Base-by-base conservation (phyloP, 108 stramenopile species). In the Poteriospumella lacustris region DNA sequence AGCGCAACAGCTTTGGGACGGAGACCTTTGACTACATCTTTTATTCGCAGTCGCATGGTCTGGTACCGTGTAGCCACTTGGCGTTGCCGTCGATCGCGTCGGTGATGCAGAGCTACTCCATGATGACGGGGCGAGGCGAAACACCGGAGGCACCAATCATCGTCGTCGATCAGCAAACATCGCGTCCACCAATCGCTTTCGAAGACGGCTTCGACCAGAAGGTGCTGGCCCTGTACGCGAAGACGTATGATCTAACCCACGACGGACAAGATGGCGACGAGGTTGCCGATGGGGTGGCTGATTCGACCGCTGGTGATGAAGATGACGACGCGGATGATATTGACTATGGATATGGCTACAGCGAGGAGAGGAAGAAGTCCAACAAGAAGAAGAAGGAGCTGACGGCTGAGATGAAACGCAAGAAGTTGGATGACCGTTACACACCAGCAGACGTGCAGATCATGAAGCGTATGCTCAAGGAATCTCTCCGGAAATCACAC, bases 11-110 rank as follows among this genome's bases (percentile, higher is more conserved):
- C 5, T 5, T 34, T 64, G 36, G 24, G 5, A 64, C 36, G 31
- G 60, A 64, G 28, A 34, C 33, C 36, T 34, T 64, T 3, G 60
- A 64, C 31, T 64, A 64, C 36, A 64, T 64, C 15, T 64, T 64
- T 64, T 64, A 64, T 64, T 9, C 15, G 9, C 3, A 19, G 31
- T 5, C 3, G 5, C n/a, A n/a, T n/a, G 31, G 33, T 12, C 36
- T 64, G 24, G 31, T 31, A 3, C 15, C 15, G 28, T 5, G 9
- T 3, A 64, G 60, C 28, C 28, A 34, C 9, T 24, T 64, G 3
- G 28, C 60, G 5, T 5, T 64, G 5, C 60, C 60, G 5, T 31
- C 31, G 3, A 12, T 3, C 9, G 5, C 60, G 5, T 19, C 15
- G 5, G 5, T 64, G 31, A 33, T 5, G 36, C 15, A 64, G 9